These are phyloP conservation scores for Aspergillus japonicus DNA, from an alignment of 2,329 filamentous ascomycete genomes.

Conservation along the genomic window DNA sequence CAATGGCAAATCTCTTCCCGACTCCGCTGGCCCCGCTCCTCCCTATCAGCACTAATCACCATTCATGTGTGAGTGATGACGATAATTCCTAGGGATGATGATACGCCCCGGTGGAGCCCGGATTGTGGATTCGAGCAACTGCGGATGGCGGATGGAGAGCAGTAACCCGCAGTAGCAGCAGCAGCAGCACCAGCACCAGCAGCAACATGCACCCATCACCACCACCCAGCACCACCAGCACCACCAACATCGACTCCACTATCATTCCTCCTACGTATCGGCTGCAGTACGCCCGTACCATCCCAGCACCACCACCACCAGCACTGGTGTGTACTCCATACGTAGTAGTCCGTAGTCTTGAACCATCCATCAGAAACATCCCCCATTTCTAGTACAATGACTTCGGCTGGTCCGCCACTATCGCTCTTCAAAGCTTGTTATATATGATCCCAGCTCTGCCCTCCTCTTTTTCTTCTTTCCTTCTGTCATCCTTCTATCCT, in stretches of 20 bases:
- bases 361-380: not conserved
- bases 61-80: slow-evolving; percentile 27
- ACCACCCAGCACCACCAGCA: not conserved
- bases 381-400: not conserved
- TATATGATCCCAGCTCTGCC: not conserved
- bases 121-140: not conserved
- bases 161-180: too few species aligned
- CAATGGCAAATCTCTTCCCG: not conserved
- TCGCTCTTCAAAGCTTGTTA: slow-evolving; percentile 7
- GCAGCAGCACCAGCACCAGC: too few species aligned
- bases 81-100: slow-evolving; percentile 42
- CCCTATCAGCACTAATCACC: not conserved
- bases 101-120: slow-evolving; percentile 30
- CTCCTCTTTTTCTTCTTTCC: slow-evolving; percentile 9
- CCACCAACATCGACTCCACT: too few species aligned
- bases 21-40: not conserved
- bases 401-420: slow-evolving; percentile 16
- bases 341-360: not conserved
- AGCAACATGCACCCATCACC: slow-evolving; percentile 1
- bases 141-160: slow-evolving; percentile 17
- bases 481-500: slow-evolving; percentile 9
- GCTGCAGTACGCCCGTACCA: slow-evolving; percentile 5
- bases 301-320: too few species aligned
- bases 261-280: not conserved
- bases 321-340: too few species aligned